A percentile compares a stretch with the other conserved stretches of the same genome.
These are phyloP conservation scores for Singerocomus inundabilis DNA, from an alignment of 1,284 basidiomycete genomes.

Conservation along the genomic window DNA sequence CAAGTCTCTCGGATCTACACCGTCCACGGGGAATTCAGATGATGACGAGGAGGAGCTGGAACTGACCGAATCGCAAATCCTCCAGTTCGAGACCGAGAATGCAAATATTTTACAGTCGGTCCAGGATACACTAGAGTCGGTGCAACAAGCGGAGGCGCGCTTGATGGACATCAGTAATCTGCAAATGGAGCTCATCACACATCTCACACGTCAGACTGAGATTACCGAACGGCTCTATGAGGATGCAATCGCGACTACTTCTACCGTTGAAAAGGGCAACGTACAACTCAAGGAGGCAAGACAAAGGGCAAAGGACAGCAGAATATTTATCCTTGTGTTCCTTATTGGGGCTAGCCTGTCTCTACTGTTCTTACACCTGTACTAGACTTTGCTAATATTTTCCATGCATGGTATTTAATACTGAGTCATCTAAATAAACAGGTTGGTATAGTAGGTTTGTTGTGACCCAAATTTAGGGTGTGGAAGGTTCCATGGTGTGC, in stretches of 20 bases:
- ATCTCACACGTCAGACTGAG: slow-evolving; percentile 86
- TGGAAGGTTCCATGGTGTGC: neutral
- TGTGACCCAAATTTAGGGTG: neutral
- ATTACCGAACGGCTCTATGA: slow-evolving; percentile 86
- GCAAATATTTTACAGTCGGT: slow-evolving; percentile 79
- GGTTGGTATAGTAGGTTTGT: slow-evolving; percentile 2
- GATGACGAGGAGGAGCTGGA: slow-evolving; percentile 74
- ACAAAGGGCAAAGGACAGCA: slow-evolving; percentile 76
- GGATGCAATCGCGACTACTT: slow-evolving; percentile 82
- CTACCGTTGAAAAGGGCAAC: slow-evolving; percentile 84
- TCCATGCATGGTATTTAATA: slow-evolving; percentile 6
- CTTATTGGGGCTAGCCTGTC: slow-evolving; percentile 84
- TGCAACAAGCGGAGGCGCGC: slow-evolving; percentile 85
- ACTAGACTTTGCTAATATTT: slow-evolving; percentile 39
- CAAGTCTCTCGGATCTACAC: slow-evolving; percentile 26
- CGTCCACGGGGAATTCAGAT: slow-evolving; percentile 46
- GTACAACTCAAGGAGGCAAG: slow-evolving; percentile 81
- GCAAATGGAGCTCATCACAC: slow-evolving; percentile 84
- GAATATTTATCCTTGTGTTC: slow-evolving; percentile 83
- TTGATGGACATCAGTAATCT: slow-evolving; percentile 87
- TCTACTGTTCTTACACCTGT: slow-evolving; percentile 84
- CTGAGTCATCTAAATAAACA: neutral
- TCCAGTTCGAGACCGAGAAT: slow-evolving; percentile 89
- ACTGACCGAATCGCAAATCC: slow-evolving; percentile 79
- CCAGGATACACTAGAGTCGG: slow-evolving; percentile 80